phyloP scores from a whole-genome alignment of 148 eudicot species.

The Fagopyrum esculentum region DNA sequence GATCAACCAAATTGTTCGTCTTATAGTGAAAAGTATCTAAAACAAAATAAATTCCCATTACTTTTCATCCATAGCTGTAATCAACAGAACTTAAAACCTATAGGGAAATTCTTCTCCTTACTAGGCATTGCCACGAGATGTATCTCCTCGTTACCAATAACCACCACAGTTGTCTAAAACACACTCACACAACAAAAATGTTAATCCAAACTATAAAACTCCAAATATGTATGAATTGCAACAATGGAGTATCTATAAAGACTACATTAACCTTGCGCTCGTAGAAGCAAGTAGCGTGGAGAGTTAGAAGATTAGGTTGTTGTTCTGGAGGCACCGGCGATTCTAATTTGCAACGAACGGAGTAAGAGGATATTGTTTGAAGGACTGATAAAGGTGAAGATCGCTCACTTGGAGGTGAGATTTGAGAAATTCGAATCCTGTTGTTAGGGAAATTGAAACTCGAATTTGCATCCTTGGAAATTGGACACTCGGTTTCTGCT shows the following conservation, averaged over 20 bases:
- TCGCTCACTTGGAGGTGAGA: constrained; percentile 51
- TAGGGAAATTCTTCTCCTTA: constrained; percentile 79
- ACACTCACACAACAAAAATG: constrained; percentile 1
- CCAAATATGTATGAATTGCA: neutral
- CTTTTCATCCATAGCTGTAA: too few relatives aligned
- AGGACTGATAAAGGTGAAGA: constrained; percentile 70
- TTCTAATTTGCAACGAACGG: constrained; percentile 74
- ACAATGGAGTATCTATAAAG: neutral
- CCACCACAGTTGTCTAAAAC: constrained; percentile 69
- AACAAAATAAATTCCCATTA: too few relatives aligned
- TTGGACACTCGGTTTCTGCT: too few relatives aligned
- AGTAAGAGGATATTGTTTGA: constrained; percentile 52
- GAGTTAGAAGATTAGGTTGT: constrained; percentile 38
- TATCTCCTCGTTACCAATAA: constrained; percentile 64
- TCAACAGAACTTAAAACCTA: too few relatives aligned
- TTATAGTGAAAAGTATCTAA: too few relatives aligned
- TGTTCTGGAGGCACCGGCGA: constrained; percentile 32
- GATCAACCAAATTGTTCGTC: too few relatives aligned
- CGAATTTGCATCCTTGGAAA: constrained; percentile 19
- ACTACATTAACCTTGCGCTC: constrained; percentile 46
- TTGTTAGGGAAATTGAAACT: constrained; percentile 57
- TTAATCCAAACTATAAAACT: neutral
- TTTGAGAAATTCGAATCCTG: constrained; percentile 62
- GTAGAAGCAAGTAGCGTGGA: constrained; percentile 62
- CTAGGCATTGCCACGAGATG: constrained; percentile 96